phyloP scores from a whole-genome alignment of 2,329 filamentous ascomycete species.

The Ilyonectria mors-panacis region DNA sequence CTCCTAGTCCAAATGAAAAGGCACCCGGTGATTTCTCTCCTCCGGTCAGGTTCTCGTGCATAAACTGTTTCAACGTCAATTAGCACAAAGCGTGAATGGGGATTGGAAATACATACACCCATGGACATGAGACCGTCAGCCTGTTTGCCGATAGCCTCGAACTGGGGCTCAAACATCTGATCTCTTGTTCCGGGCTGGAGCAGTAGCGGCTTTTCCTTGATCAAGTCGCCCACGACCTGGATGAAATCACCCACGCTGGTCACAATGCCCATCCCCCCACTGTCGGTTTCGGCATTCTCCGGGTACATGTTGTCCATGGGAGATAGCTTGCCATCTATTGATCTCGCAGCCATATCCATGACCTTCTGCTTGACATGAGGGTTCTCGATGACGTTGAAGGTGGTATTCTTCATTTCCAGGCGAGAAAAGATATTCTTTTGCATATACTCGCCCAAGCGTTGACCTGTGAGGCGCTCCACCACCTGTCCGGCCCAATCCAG shows the following conservation, averaged over 20 bases:
- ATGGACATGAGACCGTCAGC: constrained; percentile 9
- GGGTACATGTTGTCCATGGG: constrained; percentile 9
- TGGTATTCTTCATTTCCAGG: not conserved
- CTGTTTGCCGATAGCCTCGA: not conserved
- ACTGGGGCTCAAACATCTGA: constrained; percentile 9
- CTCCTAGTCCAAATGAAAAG: constrained; percentile 13
- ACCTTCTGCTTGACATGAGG: not conserved
- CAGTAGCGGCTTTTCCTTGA: not conserved
- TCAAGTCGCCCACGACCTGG: not conserved
- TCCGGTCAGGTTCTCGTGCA: constrained; percentile 14
- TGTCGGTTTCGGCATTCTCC: not conserved
- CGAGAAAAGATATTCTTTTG: constrained; percentile 3
- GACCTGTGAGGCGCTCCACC: constrained; percentile 43
- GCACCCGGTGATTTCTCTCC: constrained; percentile 3
- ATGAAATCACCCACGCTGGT: constrained; percentile 7
- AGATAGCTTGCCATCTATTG: not conserved
- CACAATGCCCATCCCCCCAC: constrained; percentile 3
- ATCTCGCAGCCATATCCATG: constrained; percentile 4
- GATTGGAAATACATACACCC: not conserved
- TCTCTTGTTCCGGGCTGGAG: not conserved
- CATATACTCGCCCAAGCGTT: constrained; percentile 41
- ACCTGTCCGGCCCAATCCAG: constrained; percentile 50
- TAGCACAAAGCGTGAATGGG: not conserved
- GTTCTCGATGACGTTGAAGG: constrained; percentile 3
- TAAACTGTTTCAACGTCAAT: not conserved